These are phyloP conservation scores for Phytophthora sojae DNA, from an alignment of 352 stramenopile genomes.

Conservation along the genomic window DNA sequence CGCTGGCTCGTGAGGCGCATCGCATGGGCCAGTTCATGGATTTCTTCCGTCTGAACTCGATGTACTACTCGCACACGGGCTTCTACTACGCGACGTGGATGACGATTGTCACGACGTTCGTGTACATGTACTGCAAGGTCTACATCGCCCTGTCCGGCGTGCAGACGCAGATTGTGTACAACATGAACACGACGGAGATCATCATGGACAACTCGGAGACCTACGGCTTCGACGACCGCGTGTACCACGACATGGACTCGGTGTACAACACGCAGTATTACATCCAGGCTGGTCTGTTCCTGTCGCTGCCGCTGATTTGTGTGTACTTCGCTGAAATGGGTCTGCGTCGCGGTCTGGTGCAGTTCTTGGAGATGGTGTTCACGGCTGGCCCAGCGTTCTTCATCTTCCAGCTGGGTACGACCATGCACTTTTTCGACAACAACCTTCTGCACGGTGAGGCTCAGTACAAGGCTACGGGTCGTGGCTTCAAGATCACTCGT, in stretches of 20 bases:
- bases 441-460: slow-evolving; percentile 83
- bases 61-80: slow-evolving; percentile 90
- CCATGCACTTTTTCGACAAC: slow-evolving; percentile 90
- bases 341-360: slow-evolving; percentile 68
- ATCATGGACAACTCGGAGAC: slow-evolving; percentile 64
- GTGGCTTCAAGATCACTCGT: slow-evolving; percentile 87
- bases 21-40: slow-evolving; percentile 89
- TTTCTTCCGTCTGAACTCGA: slow-evolving; percentile 88
- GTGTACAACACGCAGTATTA: slow-evolving; percentile 90
- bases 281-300: slow-evolving; percentile 82
- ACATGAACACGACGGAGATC: slow-evolving; percentile 78
- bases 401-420: slow-evolving; percentile 85
- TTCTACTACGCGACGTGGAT: slow-evolving; percentile 91
- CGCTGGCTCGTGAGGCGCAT: slow-evolving; percentile 77
- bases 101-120: slow-evolving; percentile 89
- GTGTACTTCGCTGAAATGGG: slow-evolving; percentile 88
- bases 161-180: slow-evolving; percentile 72
- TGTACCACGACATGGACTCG: slow-evolving; percentile 64
- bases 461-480: slow-evolving; percentile 83
- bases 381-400: slow-evolving; percentile 79
- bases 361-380: slow-evolving; percentile 83
- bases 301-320: slow-evolving; percentile 79
- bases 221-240: slow-evolving; percentile 67
- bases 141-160: slow-evolving; percentile 82
- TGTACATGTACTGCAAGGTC: slow-evolving; percentile 90